Conservation (phyloP, 306 rosid genomes). For the Heteromeles arbutifolia region DNA sequence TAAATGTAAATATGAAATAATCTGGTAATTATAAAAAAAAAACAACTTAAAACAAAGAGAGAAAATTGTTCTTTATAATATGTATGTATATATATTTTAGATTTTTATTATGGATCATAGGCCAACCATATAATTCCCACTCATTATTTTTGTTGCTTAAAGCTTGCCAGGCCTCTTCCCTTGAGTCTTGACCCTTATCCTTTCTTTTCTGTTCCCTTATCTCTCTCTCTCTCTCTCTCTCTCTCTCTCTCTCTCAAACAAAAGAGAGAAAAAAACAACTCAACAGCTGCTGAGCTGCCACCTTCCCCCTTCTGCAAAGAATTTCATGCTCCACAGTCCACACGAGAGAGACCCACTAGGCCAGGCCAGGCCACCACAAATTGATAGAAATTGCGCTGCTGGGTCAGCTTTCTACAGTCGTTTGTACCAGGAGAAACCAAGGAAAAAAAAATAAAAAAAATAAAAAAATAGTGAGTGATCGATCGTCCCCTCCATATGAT, state of each 20-base stretch:
- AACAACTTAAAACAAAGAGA: not conserved
- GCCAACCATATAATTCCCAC: conserved; percentile 50
- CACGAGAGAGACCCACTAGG: conserved; percentile 52
- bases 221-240: conserved; percentile 2
- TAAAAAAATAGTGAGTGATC: not conserved
- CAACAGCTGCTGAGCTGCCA: conserved; percentile 41
- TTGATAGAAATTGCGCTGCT: conserved; percentile 17
- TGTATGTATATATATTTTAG: not conserved
- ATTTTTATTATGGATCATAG: not conserved
- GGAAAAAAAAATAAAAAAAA: not conserved
- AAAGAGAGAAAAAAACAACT: conserved; percentile 34
- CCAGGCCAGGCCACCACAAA: conserved; percentile 47
- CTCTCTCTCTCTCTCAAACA: conserved; percentile 4
- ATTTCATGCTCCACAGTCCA: conserved; percentile 50
- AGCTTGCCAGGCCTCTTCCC: conserved; percentile 64
- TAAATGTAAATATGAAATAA: not conserved
- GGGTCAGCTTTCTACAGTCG: conserved; percentile 47
- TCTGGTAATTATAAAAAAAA: not conserved
- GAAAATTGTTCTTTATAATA: not conserved
- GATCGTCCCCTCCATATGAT: conserved; percentile 26
- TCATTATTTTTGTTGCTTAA: conserved; percentile 91
- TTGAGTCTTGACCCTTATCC: conserved; percentile 38
- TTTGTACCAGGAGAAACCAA: conserved; percentile 21
- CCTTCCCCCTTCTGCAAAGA: conserved; percentile 66
- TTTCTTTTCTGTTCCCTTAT: conserved; percentile 1